Evolutionary conservation across 139 green algal genomes (phyloP), one percentile per base, ranked within the genome.

Genomic region (Dunaliella primolecta): DNA sequence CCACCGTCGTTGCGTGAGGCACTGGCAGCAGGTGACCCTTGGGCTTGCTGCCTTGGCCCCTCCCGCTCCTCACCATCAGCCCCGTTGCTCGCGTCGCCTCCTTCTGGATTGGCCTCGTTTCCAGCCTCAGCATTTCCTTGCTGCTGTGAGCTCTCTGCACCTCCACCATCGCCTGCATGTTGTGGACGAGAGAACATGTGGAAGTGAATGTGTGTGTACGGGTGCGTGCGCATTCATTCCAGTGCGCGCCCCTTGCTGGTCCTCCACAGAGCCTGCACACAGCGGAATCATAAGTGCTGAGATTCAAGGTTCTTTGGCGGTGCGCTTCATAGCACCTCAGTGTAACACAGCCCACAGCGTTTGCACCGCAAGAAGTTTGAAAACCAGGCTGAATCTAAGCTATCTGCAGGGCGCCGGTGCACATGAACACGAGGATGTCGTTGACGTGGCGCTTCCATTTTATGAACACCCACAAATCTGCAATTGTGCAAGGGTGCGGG

Each of bases 71-170:
- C 81, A 0, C 32, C 85, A 64, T 83, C 77, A 33, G 56, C 84
- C 33, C n/a, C 80, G 25, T 82, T 84, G 7, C 80, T 38, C 35
- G 82, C 71, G n/a, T 82, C 35, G 2, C 70, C 88, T 34, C 85
- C 86, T 30, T 81, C 34, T 46, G 72, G 30, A 25, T 86, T 82
- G n/a, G n/a, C n/a, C n/a, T n/a, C 31, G 24, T 81, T 36, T 36
- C 71, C 75, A 1, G 57, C 75, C 36, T 38, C 57, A 25, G 75
- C 75, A 24, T 86, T 71, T 30, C 24, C 80, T 34, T 56, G 36
- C 82, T 74, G 33, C 57, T 84, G 11, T n/a, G 57, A 38, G 11
- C 25, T 31, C 79, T 82, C 36, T 35, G 57, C 2, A 24, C 70
- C 32, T 34, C 78, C n/a, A 25, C 33, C n/a, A 56, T 70, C 30